A percentile compares a stretch with the other conserved stretches of the same genome.
Conservation (phyloP, 1,284 basidiomycete species). For the Microstroma glucosiphilum region DNA sequence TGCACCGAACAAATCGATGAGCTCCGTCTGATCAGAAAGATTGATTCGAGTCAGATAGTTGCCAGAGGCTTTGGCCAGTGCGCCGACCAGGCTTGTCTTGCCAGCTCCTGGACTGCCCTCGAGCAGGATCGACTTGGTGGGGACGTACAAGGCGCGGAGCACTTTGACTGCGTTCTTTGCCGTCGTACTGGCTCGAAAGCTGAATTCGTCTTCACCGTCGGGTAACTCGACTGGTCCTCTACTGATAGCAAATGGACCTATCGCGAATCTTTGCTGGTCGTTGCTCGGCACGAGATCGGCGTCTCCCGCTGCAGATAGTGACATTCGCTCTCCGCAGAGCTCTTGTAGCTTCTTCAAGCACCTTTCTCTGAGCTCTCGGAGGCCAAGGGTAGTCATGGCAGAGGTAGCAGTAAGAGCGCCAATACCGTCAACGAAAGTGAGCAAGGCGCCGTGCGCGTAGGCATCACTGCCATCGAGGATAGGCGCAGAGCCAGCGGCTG, state of each 20-base stretch:
- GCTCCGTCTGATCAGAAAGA: conserved; percentile 94
- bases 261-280: conserved; percentile 54
- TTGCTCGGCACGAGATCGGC: conserved; percentile 54
- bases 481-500: conserved; percentile 50
- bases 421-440: conserved; percentile 52
- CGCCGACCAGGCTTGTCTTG: conserved; percentile 88
- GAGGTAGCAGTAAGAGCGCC: conserved; percentile 45
- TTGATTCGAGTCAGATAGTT: conserved; percentile 90
- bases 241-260: conserved; percentile 71
- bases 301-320: conserved; percentile 18
- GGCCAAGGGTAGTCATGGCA: conserved; percentile 54
- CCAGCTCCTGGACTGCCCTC: conserved; percentile 99
- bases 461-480: conserved; percentile 30
- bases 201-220: conserved; percentile 57
- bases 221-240: conserved; percentile 55
- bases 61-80: conserved; percentile 74
- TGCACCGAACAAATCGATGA: conserved; percentile 92
- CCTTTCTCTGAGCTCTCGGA: conserved; percentile 66
- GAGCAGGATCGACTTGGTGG: conserved; percentile 77
- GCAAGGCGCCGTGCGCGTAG: conserved; percentile 52
- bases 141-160: conserved; percentile 78
- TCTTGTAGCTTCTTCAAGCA: conserved; percentile 41
- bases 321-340: conserved; percentile 47
- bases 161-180: conserved; percentile 82
- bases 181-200: conserved; percentile 81